phyloP scores from a whole-genome alignment of 2,329 filamentous ascomycete species.

The Botrytis fragariae region DNA sequence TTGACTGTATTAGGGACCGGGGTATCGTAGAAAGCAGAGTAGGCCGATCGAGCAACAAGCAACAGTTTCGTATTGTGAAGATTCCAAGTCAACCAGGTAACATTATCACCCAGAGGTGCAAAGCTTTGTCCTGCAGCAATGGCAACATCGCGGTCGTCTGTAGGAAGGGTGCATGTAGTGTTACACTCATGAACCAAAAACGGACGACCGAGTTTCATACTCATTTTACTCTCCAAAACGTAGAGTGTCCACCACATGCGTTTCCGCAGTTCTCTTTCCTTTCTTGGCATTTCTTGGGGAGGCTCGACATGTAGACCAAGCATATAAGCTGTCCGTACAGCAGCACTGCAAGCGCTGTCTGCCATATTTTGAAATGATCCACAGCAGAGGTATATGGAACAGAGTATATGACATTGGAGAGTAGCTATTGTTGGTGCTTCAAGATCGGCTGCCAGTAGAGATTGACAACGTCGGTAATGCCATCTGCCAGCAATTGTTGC shows the following conservation, averaged over 20 bases:
- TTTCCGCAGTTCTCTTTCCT: conserved; percentile 42
- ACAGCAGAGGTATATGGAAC: conserved; percentile 42
- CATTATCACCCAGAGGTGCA: conserved; percentile 34
- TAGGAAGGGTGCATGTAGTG: conserved; percentile 38
- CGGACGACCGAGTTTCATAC: conserved; percentile 42
- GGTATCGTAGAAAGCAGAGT: conserved; percentile 36
- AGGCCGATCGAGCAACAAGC: conserved; percentile 35
- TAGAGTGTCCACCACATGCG: conserved; percentile 49
- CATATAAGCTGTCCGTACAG: conserved; percentile 41
- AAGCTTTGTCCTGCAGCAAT: conserved; percentile 34
- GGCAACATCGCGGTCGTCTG: conserved; percentile 36
- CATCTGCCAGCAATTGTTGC: conserved; percentile 41
- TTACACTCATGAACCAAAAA: conserved; percentile 34
- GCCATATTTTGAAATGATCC: conserved; percentile 44
- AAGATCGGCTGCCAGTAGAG: conserved; percentile 39
- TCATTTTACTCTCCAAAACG: conserved; percentile 42
- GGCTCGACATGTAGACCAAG: conserved; percentile 45
- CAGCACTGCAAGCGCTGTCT: conserved; percentile 38
- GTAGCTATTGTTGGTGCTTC: conserved; percentile 43
- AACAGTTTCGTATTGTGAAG: conserved; percentile 38
- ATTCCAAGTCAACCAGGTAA: conserved; percentile 39
- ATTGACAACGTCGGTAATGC: conserved; percentile 44
- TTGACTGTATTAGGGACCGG: conserved; percentile 32
- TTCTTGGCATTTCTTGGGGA: conserved; percentile 33
- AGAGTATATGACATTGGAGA: conserved; percentile 44